phyloP scores from a whole-genome alignment of 1,284 basidiomycete species.

The Boletus smithii region DNA sequence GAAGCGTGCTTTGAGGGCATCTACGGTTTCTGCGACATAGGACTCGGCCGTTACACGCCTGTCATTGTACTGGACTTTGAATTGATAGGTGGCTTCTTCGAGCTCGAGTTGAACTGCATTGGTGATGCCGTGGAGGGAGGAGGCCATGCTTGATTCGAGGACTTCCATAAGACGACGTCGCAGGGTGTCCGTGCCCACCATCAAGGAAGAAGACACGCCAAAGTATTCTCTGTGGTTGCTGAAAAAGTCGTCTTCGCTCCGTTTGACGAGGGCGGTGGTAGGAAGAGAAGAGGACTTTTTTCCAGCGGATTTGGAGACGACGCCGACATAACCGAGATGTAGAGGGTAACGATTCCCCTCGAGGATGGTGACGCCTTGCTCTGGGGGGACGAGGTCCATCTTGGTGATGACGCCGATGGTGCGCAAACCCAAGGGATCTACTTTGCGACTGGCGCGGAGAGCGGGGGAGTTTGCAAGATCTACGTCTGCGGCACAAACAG shows the following conservation, averaged over 20 bases:
- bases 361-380: conserved; percentile 80
- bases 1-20: conserved; percentile 88
- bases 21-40: conserved; percentile 97
- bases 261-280: conserved; percentile 53
- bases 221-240: conserved; percentile 70
- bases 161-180: conserved; percentile 92
- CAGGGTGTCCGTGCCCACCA: conserved; percentile 90
- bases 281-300: conserved; percentile 46
- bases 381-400: conserved; percentile 93
- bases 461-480: conserved; percentile 98
- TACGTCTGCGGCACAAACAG: conserved; percentile 97
- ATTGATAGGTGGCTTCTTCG: conserved; percentile 96
- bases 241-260: conserved; percentile 83
- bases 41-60: conserved; percentile 91
- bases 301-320: conserved; percentile 80
- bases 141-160: conserved; percentile 95
- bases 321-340: conserved; percentile 95
- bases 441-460: conserved; percentile 85
- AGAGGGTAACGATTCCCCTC: conserved; percentile 94
- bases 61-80: conserved; percentile 99
- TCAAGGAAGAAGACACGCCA: conserved; percentile 61
- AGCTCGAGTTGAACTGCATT: conserved; percentile 96
- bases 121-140: conserved; percentile 90
- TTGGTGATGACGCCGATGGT: conserved; percentile 99
- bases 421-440: conserved; percentile 91